Evolutionary conservation across 2,329 filamentous ascomycete species (phyloP), one percentile per base, ranked within the genome.

Genomic region (Diaporthe citrichinensis): DNA sequence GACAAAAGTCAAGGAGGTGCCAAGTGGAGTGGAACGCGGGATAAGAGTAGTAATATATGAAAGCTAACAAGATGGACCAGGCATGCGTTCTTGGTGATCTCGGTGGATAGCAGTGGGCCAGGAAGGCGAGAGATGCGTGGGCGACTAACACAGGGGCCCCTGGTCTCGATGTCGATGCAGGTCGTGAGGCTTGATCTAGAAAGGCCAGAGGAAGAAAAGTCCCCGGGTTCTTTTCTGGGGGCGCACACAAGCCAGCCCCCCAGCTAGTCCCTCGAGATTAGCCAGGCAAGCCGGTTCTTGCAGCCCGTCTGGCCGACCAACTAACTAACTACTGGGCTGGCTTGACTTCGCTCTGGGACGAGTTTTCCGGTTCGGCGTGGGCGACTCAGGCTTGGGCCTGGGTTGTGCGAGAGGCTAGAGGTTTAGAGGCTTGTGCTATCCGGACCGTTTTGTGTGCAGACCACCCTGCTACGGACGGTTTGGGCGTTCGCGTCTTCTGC

Each of bases 81-180:
- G 74, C 44, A 25, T 73, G 55, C 51, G 39, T 55, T 55, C 73
- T 72, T 51, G 58, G 67, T 57, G 73, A 59, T 72, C 17, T 71
- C 31, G 55, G 72, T 69, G 75, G 75, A 75, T 59, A 55, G 68
- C 55, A 49, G 59, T 72, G 73, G 73, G 59, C 75, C 72, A 71
- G 68, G 68, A 57, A 28, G 59, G 67, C 36, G 51, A 71, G 62
- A 46, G 69, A 65, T 75, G 75, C 73, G 73, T 73, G 75, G 76
- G 69, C 71, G 69, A 73, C 71, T 71, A 71, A 71, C 39, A 75
- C 73, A 77, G 73, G 76, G 76, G 69, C 49, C 34, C 73, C 76
- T 59, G 57, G 73, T 71, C 73, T 46, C 36, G 49, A 61, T 41
- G 61, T 59, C 36, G 74, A 74, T 73, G 74, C 57, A 55, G 67